Percentiles rank a stretch among this genome's conserved stretches.
Evolutionary conservation across 805 yeast species (phyloP).

Genomic region (Cyberlindnera amylophila): DNA sequence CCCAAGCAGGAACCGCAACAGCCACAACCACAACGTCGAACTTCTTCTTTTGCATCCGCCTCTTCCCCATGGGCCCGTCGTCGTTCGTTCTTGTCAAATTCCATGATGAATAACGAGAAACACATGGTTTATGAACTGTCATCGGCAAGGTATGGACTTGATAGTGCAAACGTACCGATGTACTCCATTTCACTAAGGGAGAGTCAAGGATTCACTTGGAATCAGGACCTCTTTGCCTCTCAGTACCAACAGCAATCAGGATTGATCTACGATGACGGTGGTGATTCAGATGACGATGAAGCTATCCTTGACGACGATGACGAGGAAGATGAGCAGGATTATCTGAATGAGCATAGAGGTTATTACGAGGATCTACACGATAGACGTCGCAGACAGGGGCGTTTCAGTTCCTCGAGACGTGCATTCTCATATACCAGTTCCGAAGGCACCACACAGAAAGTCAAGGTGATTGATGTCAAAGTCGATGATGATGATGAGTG

Average conservation of each 20-base stretch:
- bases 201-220: slow-evolving; percentile 73
- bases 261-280: slow-evolving; percentile 31
- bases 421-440: slow-evolving; percentile 18
- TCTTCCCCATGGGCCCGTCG: slow-evolving; percentile 43
- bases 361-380: not conserved
- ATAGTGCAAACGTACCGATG: slow-evolving; percentile 21
- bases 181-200: slow-evolving; percentile 49
- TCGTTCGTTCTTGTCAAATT: slow-evolving; percentile 50
- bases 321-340: slow-evolving; percentile 5
- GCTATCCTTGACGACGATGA: slow-evolving; percentile 5
- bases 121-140: slow-evolving; percentile 48
- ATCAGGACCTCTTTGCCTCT: slow-evolving; percentile 72
- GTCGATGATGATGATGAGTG: slow-evolving; percentile 21
- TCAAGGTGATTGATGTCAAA: slow-evolving; percentile 23
- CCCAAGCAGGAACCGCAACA: not conserved
- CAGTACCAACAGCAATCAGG: slow-evolving; percentile 58
- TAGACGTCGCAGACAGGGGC: slow-evolving; percentile 1
- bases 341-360: slow-evolving; percentile 3
- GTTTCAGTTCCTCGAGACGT: slow-evolving; percentile 16
- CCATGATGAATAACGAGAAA: slow-evolving; percentile 55
- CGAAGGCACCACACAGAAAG: slow-evolving; percentile 15
- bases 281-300: slow-evolving; percentile 11
- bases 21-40: slow-evolving; percentile 7
- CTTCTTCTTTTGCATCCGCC: slow-evolving; percentile 19
- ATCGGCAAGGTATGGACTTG: slow-evolving; percentile 12